These are phyloP conservation scores for Beauveria sp. DNA, from an alignment of 2,329 filamentous ascomycete genomes.

Conservation along the genomic window DNA sequence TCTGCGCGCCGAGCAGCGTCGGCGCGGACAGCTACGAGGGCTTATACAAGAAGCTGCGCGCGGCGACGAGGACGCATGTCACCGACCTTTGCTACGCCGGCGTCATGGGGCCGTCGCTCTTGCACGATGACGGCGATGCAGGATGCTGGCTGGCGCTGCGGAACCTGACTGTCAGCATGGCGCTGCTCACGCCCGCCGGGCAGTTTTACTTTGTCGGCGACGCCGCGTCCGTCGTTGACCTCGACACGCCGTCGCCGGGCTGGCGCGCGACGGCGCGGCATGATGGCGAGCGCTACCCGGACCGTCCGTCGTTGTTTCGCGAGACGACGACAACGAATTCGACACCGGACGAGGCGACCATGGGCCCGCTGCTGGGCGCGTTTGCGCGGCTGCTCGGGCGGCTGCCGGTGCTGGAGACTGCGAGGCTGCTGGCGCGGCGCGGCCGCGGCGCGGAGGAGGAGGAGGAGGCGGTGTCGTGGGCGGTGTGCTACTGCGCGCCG, in stretches of 20 bases:
- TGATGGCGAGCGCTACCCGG: not conserved
- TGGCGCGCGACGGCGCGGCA: not conserved
- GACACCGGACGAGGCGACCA: not conserved
- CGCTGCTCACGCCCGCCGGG: not conserved
- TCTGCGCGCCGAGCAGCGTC: not conserved
- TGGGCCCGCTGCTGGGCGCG: not conserved
- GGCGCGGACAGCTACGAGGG: not conserved
- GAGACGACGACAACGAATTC: not conserved
- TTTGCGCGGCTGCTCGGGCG: not conserved
- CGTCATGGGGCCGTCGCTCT: not conserved
- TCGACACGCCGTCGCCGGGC: not conserved
- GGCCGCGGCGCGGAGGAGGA: not conserved
- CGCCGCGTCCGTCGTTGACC: not conserved
- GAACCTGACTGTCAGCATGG: not conserved
- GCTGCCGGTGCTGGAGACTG: conserved; percentile 1
- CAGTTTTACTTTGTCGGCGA: not conserved
- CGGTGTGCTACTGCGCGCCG: conserved; percentile 2
- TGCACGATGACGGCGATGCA: not conserved
- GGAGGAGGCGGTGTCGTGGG: not conserved
- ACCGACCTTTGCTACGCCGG: not conserved
- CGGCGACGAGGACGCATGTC: not conserved
- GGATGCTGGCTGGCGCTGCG: not conserved
- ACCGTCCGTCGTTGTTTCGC: not conserved
- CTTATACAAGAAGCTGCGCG: not conserved
- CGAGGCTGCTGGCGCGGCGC: not conserved